These are phyloP conservation scores for Clavariopsis aquatica DNA, from an alignment of 495 filamentous ascomycete genomes.

Conservation along the genomic window DNA sequence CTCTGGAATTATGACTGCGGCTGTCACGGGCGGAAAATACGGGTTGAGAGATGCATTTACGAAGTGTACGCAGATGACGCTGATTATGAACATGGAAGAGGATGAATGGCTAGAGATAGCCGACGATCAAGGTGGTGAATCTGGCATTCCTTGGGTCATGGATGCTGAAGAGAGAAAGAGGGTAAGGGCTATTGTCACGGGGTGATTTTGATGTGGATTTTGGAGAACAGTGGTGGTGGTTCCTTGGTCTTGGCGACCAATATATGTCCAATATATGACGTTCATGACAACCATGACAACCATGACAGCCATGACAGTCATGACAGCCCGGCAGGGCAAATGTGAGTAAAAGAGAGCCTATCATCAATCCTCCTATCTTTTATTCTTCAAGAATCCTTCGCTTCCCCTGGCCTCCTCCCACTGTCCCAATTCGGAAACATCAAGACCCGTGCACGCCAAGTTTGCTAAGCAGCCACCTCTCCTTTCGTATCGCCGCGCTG, in stretches of 20 bases:
- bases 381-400: not conserved
- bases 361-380: no score
- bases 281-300: no score
- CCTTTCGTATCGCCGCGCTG: not conserved
- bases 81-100: slow-evolving; percentile 95
- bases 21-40: slow-evolving; percentile 75
- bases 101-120: slow-evolving; percentile 88
- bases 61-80: slow-evolving; percentile 77
- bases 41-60: slow-evolving; percentile 77
- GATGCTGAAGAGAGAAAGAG: slow-evolving; percentile 63
- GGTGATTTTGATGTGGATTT: not conserved
- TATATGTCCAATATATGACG: slow-evolving; percentile 5
- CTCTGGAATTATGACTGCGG: slow-evolving; percentile 70
- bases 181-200: slow-evolving; percentile 60
- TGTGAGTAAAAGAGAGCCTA: no score
- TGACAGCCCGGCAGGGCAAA: not conserved
- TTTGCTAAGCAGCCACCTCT: not conserved
- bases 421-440: not conserved
- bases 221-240: not conserved
- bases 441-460: not conserved
- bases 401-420: not conserved
- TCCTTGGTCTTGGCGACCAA: slow-evolving; percentile 9
- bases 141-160: slow-evolving; percentile 55
- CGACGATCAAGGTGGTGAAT: slow-evolving; percentile 48
- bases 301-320: no score